Conservation (phyloP, 352 stramenopile species). For the Pythium guiyangense region DNA sequence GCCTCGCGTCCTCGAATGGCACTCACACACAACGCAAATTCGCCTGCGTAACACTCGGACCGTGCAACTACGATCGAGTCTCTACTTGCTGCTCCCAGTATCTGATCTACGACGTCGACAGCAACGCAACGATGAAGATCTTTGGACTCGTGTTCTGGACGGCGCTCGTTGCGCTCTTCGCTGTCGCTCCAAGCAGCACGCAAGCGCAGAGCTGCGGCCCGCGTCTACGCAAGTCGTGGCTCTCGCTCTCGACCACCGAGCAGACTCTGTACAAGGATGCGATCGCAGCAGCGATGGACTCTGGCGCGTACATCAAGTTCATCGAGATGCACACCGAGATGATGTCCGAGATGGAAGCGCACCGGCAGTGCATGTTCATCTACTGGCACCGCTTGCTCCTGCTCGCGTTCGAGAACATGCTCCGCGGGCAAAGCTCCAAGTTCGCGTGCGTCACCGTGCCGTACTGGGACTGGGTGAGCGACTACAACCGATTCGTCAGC, state of each 20-base stretch:
- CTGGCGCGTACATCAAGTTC: conserved; percentile 51
- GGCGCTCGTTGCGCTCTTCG: too few species aligned
- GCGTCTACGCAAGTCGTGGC: conserved; percentile 45
- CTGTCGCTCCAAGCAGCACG: too few species aligned
- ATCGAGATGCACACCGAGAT: conserved; percentile 62
- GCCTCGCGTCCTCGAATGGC: too few species aligned
- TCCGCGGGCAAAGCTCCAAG: conserved; percentile 39
- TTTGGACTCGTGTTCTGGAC: too few species aligned
- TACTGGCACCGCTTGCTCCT: conserved; percentile 78
- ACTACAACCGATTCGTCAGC: conserved; percentile 28
- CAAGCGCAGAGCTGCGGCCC: conserved; percentile 18
- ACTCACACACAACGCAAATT: too few species aligned
- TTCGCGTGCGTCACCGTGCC: conserved; percentile 74
- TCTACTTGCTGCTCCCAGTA: too few species aligned
- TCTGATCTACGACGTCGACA: too few species aligned
- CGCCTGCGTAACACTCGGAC: too few species aligned
- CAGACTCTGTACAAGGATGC: conserved; percentile 46
- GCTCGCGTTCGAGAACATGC: conserved; percentile 77
- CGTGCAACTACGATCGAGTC: too few species aligned
- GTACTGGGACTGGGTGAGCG: conserved; percentile 76
- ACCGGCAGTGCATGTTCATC: conserved; percentile 73
- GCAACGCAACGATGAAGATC: too few species aligned
- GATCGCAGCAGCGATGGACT: conserved; percentile 44
- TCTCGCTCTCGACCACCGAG: conserved; percentile 27
- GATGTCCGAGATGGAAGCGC: conserved; percentile 40